Evolutionary conservation across 2,329 filamentous ascomycete genomes (phyloP).

Genomic region (Sordariomycetes sp.): DNA sequence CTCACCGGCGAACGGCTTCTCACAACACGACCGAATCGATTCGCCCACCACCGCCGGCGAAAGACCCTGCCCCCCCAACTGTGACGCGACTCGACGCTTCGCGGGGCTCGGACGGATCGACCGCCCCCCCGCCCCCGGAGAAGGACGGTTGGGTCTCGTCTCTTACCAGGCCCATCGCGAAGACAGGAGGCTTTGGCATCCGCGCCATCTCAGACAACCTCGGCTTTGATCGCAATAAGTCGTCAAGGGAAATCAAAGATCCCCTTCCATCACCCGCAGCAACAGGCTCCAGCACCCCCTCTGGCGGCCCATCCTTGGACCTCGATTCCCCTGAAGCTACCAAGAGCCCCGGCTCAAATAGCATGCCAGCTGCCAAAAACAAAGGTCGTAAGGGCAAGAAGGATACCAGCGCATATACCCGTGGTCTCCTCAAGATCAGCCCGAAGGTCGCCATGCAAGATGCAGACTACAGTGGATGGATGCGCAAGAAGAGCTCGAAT

Average conservation of each 20-base stretch:
- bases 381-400: constrained; percentile 75
- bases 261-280: constrained; percentile 57
- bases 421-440: constrained; percentile 71
- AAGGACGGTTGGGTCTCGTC: constrained; percentile 37
- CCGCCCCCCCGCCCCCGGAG: constrained; percentile 3
- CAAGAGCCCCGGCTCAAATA: constrained; percentile 42
- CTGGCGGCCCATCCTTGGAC: constrained; percentile 62
- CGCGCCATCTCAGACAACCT: constrained; percentile 78
- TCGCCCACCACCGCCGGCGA: constrained; percentile 40
- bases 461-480: constrained; percentile 95
- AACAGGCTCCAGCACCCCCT: constrained; percentile 67
- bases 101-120: constrained; percentile 6
- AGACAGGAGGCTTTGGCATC: constrained; percentile 55
- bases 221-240: constrained; percentile 2
- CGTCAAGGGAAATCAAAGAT: constrained; percentile 26
- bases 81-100: constrained; percentile 52
- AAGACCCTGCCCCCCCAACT: constrained; percentile 43
- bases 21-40: constrained; percentile 46
- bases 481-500: constrained; percentile 97
- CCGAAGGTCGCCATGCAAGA: constrained; percentile 76
- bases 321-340: constrained; percentile 63
- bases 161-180: constrained; percentile 39
- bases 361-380: constrained; percentile 37
- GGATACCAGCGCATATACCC: constrained; percentile 86
- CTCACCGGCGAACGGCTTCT: constrained; percentile 53